Base-by-base conservation (phyloP, 768 basidiomycete species). In the Amylocystis lapponica region DNA sequence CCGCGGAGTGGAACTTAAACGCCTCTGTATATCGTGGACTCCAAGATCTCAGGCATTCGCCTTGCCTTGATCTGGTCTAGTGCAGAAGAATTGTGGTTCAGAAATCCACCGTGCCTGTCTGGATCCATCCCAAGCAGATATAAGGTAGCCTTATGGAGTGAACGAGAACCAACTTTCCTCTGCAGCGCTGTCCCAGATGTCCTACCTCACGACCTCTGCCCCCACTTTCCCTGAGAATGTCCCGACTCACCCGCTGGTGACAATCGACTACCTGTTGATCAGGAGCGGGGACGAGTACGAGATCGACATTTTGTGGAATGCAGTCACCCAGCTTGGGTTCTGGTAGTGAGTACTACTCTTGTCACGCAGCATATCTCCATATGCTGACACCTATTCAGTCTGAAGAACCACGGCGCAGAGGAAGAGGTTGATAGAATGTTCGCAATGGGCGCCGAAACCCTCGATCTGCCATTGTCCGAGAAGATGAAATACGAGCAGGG, bases 401-500 rank as follows among this genome's bases (percentile, higher is more conserved):
- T 81, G 30, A 76, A 74, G 53, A 78, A 80, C 47, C 76, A 81
- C 51, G 79, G 72, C 3, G 69, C 66, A 3, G 70, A 75, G 32
- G 62, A 69, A 3, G 63, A 74, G 41, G 73, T 65, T 6, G 53
- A 71, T 23, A 62, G 56, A 0, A 78, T 82, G 75, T 81, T 81
- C 47, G 68, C 70, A 3, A 67, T 79, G 57, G 77, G 76, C 7
- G 67, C 66, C 9, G 75, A 74, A 41, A 74, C 75, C 0, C 76
- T 82, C 64, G 61, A 57, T 1, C 61, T 82, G 2, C 74, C 76
- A 0, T 46, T 75, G 37, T 73, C 72, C 14, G 79, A 82, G 54
- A 78, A 80, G 53, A 63, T 78, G 64, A 70, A 69, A 35, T 80
- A 62, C 47, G 77, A 79, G 49, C 76, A 78, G 54, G 80, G 77